These are phyloP conservation scores for Typha latifolia DNA, from an alignment of 176 grass and related monocot genomes.

Conservation along the genomic window DNA sequence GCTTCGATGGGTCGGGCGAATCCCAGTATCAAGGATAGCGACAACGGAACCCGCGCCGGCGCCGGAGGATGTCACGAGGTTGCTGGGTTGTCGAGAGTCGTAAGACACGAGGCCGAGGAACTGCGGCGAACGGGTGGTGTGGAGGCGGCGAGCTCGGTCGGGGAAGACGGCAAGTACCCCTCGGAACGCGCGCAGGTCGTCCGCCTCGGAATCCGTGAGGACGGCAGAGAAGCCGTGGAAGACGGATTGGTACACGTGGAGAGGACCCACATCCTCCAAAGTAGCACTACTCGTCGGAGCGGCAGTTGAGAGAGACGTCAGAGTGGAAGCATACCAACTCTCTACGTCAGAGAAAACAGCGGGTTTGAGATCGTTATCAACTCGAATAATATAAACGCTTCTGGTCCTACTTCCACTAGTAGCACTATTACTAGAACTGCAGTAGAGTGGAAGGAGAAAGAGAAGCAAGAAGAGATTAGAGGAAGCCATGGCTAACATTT, in stretches of 20 bases:
- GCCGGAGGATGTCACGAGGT: background rate
- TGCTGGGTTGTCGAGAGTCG: background rate
- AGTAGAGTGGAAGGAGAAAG: no score
- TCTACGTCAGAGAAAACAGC: background rate
- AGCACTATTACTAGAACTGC: no score
- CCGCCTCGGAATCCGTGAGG: conserved; percentile 6
- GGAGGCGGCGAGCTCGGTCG: background rate
- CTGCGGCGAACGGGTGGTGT: conserved; percentile 25
- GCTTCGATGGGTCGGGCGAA: conserved; percentile 22
- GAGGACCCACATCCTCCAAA: background rate
- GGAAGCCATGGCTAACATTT: no score
- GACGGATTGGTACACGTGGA: background rate
- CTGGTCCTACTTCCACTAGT: background rate
- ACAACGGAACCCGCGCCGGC: conserved; percentile 13
- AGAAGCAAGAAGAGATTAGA: no score
- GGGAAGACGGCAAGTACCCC: conserved; percentile 3
- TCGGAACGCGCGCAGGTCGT: background rate
- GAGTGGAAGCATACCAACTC: background rate
- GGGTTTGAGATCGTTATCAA: background rate
- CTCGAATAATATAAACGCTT: background rate
- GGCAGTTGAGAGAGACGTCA: background rate
- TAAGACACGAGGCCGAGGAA: conserved; percentile 19
- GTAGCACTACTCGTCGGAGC: background rate
- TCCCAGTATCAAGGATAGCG: conserved; percentile 15
- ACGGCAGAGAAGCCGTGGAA: conserved; percentile 18